These are phyloP conservation scores for Xanthoconium separans DNA, from an alignment of 1,284 basidiomycete species.

Conservation along the genomic window DNA sequence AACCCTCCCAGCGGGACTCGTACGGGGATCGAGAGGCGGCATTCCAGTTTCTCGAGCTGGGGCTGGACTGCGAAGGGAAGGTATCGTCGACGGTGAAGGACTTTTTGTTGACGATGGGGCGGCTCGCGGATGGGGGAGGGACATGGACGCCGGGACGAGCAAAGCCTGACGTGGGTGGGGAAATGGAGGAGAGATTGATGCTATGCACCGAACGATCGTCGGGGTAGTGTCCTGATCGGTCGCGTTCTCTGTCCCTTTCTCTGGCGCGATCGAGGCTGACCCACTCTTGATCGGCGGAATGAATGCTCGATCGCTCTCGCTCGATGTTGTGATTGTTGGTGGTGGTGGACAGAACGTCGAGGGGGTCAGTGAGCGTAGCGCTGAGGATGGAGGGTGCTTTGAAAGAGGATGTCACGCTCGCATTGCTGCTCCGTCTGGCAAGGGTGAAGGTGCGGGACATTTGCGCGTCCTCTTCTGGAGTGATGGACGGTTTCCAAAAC, in stretches of 20 bases:
- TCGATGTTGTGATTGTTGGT: conserved; percentile 14
- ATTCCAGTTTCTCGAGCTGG: conserved; percentile 23
- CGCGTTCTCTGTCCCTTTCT: conserved; percentile 24
- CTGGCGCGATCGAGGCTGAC: conserved; percentile 18
- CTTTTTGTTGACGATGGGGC: conserved; percentile 30
- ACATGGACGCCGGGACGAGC: conserved; percentile 16
- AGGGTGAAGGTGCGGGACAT: conserved; percentile 35
- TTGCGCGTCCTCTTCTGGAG: conserved; percentile 42
- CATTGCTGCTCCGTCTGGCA: conserved; percentile 38
- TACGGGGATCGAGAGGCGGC: conserved; percentile 23
- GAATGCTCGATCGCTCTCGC: conserved; percentile 26
- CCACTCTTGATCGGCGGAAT: conserved; percentile 33
- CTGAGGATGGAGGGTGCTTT: conserved; percentile 32
- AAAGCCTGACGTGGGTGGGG: not conserved
- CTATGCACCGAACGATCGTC: conserved; percentile 27
- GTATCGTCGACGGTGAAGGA: conserved; percentile 30
- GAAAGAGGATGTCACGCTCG: conserved; percentile 37
- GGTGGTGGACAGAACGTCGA: conserved; percentile 11
- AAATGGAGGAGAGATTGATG: conserved; percentile 3
- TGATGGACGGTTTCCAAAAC: conserved; percentile 45
- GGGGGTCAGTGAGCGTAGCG: conserved; percentile 32
- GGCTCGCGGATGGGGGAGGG: conserved; percentile 31
- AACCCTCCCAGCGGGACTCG: conserved; percentile 30
- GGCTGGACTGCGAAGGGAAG: conserved; percentile 19
- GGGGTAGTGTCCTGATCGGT: conserved; percentile 12